Percentiles rank a stretch among this genome's conserved stretches.
These are phyloP conservation scores for Kwoniella bestiolae DNA, from an alignment of 768 basidiomycete genomes.

Conservation along the genomic window DNA sequence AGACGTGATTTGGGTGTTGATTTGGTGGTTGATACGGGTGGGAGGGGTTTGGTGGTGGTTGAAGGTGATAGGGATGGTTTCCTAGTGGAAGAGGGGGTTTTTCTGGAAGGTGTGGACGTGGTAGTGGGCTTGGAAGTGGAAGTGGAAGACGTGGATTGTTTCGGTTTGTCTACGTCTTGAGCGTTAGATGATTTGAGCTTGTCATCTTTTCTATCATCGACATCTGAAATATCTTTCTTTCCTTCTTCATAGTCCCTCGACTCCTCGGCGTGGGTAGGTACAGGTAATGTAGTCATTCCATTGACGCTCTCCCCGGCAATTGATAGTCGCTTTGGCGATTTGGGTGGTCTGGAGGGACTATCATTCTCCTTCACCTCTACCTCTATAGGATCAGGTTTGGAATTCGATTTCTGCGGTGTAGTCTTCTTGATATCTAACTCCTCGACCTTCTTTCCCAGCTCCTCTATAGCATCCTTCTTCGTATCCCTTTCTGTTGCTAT, in stretches of 20 bases:
- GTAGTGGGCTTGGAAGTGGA: background rate
- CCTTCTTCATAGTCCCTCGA: background rate
- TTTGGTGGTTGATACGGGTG: background rate
- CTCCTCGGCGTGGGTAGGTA: background rate
- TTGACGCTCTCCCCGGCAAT: slow-evolving; percentile 2
- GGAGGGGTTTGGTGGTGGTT: background rate
- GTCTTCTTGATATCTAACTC: slow-evolving; percentile 1
- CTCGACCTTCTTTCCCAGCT: background rate
- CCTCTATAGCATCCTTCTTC: background rate
- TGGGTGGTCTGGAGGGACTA: slow-evolving; percentile 19
- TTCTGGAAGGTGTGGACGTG: background rate
- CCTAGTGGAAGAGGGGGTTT: background rate
- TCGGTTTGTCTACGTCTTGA: background rate
- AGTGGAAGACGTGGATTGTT: background rate
- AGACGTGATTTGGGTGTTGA: background rate
- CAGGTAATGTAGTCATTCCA: slow-evolving; percentile 13
- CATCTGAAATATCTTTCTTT: background rate
- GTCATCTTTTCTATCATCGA: too few relatives aligned
- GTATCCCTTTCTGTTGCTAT: too few relatives aligned
- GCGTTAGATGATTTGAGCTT: too few relatives aligned
- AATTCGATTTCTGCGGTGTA: background rate
- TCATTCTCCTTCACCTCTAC: slow-evolving; percentile 1
- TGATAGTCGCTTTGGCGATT: slow-evolving; percentile 19
- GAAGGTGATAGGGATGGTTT: background rate
- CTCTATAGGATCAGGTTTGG: background rate